These are phyloP conservation scores for Leccinum truebloodii DNA, from an alignment of 768 basidiomycete species.

Conservation along the genomic window DNA sequence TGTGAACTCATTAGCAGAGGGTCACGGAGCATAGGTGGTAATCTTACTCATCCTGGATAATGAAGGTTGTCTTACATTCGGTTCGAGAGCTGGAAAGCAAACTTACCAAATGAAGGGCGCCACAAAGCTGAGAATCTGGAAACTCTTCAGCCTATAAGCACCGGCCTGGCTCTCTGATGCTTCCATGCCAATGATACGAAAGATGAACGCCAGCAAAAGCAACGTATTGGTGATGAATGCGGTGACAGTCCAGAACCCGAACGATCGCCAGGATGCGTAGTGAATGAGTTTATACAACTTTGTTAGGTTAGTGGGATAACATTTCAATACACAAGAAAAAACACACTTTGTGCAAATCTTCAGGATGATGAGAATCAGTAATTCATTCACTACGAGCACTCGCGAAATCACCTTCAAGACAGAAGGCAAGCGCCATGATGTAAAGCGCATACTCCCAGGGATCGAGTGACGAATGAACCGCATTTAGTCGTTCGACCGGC, in stretches of 20 bases:
- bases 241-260: constrained; percentile 77
- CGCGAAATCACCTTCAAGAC: constrained; percentile 66
- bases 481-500: constrained; percentile 71
- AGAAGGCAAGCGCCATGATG: constrained; percentile 72
- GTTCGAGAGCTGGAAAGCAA: background rate
- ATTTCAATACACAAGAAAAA: background rate
- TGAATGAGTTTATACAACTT: constrained; percentile 72
- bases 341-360: constrained; percentile 30
- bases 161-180: constrained; percentile 36
- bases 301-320: constrained; percentile 2
- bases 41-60: constrained; percentile 76
- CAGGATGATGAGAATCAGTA: constrained; percentile 23
- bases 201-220: constrained; percentile 68
- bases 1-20: constrained; percentile 29
- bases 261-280: constrained; percentile 78
- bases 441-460: constrained; percentile 82
- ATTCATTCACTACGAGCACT: constrained; percentile 37
- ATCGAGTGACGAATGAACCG: constrained; percentile 58
- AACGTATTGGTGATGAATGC: constrained; percentile 73
- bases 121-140: constrained; percentile 87
- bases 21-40: background rate
- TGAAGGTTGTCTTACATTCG: background rate
- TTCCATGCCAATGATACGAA: constrained; percentile 64
- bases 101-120: constrained; percentile 85
- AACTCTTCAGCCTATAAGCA: constrained; percentile 61